A percentile compares a stretch with the other conserved stretches of the same genome.
Evolutionary conservation across 129 eudicot genomes (phyloP).

Genomic region (Kitagawia praeruptora): DNA sequence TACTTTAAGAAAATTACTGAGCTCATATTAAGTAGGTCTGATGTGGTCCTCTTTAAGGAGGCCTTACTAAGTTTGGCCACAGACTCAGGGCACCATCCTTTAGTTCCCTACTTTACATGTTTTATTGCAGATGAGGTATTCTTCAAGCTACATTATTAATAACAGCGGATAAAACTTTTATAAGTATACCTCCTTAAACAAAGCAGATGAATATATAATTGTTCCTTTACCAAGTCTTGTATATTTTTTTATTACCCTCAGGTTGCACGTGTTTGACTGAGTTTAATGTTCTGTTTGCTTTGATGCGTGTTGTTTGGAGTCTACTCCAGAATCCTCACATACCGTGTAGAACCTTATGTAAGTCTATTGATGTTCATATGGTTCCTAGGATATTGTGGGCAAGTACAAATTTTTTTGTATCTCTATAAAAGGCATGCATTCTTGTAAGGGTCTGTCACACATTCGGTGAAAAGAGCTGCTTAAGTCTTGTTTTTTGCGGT

Average conservation of each 20-base stretch:
- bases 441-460: not conserved
- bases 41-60: no score
- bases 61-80: no score
- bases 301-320: constrained; percentile 66
- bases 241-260: constrained; percentile 11
- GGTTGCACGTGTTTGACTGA: no score
- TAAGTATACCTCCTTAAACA: not conserved
- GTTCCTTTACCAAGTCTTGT: not conserved
- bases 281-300: constrained; percentile 45
- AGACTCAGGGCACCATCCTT: no score
- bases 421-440: no score
- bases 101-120: no score
- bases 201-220: not conserved
- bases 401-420: not conserved
- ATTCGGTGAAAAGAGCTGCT: not conserved
- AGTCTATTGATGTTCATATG: constrained; percentile 13
- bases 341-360: constrained; percentile 61
- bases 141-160: no score
- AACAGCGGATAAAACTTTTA: constrained; percentile 23
- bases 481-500: not conserved
- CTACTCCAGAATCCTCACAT: constrained; percentile 66
- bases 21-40: no score
- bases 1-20: constrained; percentile 55
- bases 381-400: not conserved
- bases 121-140: no score